phyloP scores from a whole-genome alignment of 2,329 filamentous ascomycete species.

The Fusarium vanettenii region DNA sequence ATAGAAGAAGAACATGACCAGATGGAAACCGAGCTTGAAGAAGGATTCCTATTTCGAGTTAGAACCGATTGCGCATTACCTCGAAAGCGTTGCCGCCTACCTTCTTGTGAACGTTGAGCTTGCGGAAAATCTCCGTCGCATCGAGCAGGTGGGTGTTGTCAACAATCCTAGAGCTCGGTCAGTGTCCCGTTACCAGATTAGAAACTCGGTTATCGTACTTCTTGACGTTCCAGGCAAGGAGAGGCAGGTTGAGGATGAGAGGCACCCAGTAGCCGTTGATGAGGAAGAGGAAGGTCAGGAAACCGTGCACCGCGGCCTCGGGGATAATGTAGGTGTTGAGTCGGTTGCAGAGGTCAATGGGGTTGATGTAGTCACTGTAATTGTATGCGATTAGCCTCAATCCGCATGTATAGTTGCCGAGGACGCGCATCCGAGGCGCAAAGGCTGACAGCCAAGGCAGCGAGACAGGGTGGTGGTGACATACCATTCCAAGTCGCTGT shows the following conservation, averaged over 20 bases:
- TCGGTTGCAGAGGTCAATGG: slow-evolving; percentile 99
- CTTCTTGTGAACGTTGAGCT: slow-evolving; percentile 99
- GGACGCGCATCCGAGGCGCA: slow-evolving; percentile 31
- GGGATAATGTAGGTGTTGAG: slow-evolving; percentile 99
- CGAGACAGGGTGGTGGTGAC: slow-evolving; percentile 50
- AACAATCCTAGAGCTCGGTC: slow-evolving; percentile 75
- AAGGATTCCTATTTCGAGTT: slow-evolving; percentile 84
- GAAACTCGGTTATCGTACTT: slow-evolving; percentile 75
- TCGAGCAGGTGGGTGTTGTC: slow-evolving; percentile 98
- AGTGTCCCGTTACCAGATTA: slow-evolving; percentile 19
- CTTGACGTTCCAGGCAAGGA: slow-evolving; percentile 94
- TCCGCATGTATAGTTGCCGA: slow-evolving; percentile 1
- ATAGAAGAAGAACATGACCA: slow-evolving; percentile 99
- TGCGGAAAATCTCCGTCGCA: slow-evolving; percentile 99
- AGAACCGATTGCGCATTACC: slow-evolving; percentile 18
- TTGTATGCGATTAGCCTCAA: slow-evolving; percentile 29
- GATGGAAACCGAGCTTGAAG: slow-evolving; percentile 97
- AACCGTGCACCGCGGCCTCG: slow-evolving; percentile 96
- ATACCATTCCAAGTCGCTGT: slow-evolving; percentile 98
- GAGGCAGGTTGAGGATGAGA: slow-evolving; percentile 89
- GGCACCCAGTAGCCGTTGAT: slow-evolving; percentile 99
- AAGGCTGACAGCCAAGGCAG: slow-evolving; percentile 20
- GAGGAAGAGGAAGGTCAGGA: slow-evolving; percentile 94
- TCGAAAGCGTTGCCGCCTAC: slow-evolving; percentile 56
- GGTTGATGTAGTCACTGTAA: slow-evolving; percentile 97